These are phyloP conservation scores for Babesia microti DNA, from an alignment of 169 alveolate species.

Conservation along the genomic window DNA sequence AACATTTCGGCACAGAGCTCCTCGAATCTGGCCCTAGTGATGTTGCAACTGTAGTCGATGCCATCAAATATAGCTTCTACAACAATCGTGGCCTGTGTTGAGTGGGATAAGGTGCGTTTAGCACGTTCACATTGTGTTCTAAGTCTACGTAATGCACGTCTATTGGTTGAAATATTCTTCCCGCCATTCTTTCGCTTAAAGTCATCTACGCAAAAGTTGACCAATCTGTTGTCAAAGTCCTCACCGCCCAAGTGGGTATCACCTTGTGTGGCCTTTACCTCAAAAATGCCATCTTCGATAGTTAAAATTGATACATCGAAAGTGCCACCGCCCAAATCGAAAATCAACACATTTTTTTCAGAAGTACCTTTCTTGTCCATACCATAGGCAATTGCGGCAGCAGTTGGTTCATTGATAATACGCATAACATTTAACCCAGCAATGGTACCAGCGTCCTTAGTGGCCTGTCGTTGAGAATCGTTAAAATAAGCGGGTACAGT, in stretches of 20 bases:
- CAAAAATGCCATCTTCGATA: slow-evolving; percentile 92
- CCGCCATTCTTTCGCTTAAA: slow-evolving; percentile 85
- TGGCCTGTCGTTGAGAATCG: slow-evolving; percentile 96
- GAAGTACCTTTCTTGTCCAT: slow-evolving; percentile 81
- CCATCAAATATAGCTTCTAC: slow-evolving; percentile 90
- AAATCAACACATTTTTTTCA: slow-evolving; percentile 87
- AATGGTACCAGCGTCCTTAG: slow-evolving; percentile 97
- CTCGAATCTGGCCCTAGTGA: slow-evolving; percentile 96
- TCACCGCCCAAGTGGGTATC: slow-evolving; percentile 99
- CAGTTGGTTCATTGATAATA: slow-evolving; percentile 97
- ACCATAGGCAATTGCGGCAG: slow-evolving; percentile 97
- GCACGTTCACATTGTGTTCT: slow-evolving; percentile 96
- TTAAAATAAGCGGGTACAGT: slow-evolving; percentile 99
- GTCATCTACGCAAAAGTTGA: slow-evolving; percentile 89
- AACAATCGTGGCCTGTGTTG: slow-evolving; percentile 91
- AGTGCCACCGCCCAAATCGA: slow-evolving; percentile 98
- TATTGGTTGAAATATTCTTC: slow-evolving; percentile 72
- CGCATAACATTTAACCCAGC: slow-evolving; percentile 97
- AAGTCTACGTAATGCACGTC: slow-evolving; percentile 85
- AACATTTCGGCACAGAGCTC: slow-evolving; percentile 88
- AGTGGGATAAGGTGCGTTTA: slow-evolving; percentile 90
- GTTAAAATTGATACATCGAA: slow-evolving; percentile 94
- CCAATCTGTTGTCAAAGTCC: slow-evolving; percentile 94
- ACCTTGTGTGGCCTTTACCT: slow-evolving; percentile 98
- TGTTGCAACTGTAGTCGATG: slow-evolving; percentile 83